These are phyloP conservation scores for Marchantia paleacea DNA, from an alignment of 225 moss, liverwort and hornwort genomes.

Conservation along the genomic window DNA sequence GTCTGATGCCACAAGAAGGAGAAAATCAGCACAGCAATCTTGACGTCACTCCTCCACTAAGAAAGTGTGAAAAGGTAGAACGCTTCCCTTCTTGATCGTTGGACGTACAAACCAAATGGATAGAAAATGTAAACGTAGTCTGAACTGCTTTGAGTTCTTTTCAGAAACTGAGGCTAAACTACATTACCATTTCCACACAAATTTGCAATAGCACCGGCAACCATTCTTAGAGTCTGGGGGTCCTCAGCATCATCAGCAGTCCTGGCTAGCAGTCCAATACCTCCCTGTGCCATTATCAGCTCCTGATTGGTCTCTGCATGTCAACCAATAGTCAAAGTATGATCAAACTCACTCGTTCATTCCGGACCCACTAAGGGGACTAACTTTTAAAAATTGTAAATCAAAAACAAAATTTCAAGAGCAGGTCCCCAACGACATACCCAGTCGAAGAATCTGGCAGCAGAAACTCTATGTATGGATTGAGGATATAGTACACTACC, in stretches of 20 bases:
- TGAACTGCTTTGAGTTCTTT: too few relatives aligned
- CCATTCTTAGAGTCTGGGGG: slow-evolving; percentile 88
- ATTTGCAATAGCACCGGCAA: slow-evolving; percentile 89
- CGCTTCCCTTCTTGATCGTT: not conserved
- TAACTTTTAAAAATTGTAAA: not conserved
- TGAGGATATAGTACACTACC: slow-evolving; percentile 42
- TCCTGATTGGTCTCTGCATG: slow-evolving; percentile 88
- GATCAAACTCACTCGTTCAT: not conserved
- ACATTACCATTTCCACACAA: slow-evolving; percentile 83
- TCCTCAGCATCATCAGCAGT: slow-evolving; percentile 95
- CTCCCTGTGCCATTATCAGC: slow-evolving; percentile 95
- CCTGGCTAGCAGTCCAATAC: slow-evolving; percentile 80
- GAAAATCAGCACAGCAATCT: not conserved
- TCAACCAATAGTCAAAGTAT: not conserved
- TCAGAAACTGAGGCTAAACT: not conserved
- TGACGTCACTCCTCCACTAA: not conserved
- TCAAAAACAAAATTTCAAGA: not conserved
- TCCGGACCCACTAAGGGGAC: too few relatives aligned
- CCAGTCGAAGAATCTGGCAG: not conserved
- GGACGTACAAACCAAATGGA: not conserved
- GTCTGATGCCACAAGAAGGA: slow-evolving; percentile 41
- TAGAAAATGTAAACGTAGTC: too few relatives aligned
- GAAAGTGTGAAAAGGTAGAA: not conserved
- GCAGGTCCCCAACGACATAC: not conserved
- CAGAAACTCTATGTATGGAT: not conserved